Evolutionary conservation across 768 basidiomycete genomes (phyloP).

Genomic region (Suillus fuscotomentosus): DNA sequence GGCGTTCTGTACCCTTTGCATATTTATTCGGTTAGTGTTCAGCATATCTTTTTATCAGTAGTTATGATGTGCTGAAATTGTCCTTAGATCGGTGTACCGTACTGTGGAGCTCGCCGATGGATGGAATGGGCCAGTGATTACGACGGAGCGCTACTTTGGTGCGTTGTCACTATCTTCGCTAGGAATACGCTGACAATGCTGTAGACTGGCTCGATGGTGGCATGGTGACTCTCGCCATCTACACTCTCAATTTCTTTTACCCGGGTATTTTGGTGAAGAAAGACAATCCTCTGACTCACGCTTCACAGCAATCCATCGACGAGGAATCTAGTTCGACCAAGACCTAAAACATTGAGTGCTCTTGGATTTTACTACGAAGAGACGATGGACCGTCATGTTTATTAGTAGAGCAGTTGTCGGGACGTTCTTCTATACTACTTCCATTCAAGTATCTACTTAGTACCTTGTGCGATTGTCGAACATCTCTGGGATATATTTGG

Average conservation of each 20-base stretch:
- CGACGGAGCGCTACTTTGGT: slow-evolving; percentile 50
- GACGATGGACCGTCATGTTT: neutral
- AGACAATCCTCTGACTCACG: too few species aligned
- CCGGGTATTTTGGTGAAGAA: slow-evolving; percentile 37
- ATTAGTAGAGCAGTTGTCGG: neutral
- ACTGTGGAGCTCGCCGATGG: slow-evolving; percentile 14
- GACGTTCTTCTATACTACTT: neutral
- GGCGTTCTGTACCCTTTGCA: slow-evolving; percentile 36
- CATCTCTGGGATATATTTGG: neutral
- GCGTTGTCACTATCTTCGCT: slow-evolving; percentile 12
- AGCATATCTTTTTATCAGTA: neutral
- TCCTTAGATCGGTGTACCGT: slow-evolving; percentile 13
- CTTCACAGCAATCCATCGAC: neutral
- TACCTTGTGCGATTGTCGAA: neutral
- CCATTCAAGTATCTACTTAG: neutral
- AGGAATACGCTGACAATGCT: neutral
- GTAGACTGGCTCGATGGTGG: slow-evolving; percentile 51
- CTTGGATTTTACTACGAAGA: too few species aligned
- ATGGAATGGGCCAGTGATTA: slow-evolving; percentile 51
- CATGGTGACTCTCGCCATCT: slow-evolving; percentile 46
- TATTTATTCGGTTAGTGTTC: slow-evolving; percentile 44
- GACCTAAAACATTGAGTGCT: neutral
- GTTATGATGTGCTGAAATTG: neutral
- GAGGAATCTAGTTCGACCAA: neutral
- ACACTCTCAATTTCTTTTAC: slow-evolving; percentile 43